Evolutionary conservation across 208 protist species (phyloP).

Genomic region (Trypanosoma rangeli): DNA sequence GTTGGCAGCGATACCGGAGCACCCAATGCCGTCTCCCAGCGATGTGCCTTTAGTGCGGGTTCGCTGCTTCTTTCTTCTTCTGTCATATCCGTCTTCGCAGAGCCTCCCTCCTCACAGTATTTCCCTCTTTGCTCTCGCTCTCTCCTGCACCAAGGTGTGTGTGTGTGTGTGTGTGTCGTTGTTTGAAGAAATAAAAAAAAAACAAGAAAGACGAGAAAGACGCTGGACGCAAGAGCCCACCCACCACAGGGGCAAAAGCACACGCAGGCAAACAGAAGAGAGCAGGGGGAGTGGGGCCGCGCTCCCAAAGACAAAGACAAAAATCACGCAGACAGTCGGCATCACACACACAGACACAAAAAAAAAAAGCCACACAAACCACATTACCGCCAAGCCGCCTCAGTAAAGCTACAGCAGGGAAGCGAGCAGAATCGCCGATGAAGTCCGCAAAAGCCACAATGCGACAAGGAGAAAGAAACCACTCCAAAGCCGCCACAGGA

Average conservation of each 20-base stretch:
- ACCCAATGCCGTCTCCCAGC: slow-evolving; percentile 44
- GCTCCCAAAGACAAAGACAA: too few relatives aligned
- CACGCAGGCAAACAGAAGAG: too few relatives aligned
- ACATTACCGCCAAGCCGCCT: too few relatives aligned
- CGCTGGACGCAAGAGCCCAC: not conserved
- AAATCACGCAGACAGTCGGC: too few relatives aligned
- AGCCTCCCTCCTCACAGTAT: too few relatives aligned
- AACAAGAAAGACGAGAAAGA: slow-evolving; percentile 1
- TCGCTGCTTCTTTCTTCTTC: slow-evolving; percentile 29
- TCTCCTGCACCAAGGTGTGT: slow-evolving; percentile 1
- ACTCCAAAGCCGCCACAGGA: not conserved
- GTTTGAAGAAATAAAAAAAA: not conserved
- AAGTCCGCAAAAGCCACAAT: too few relatives aligned
- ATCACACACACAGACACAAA: too few relatives aligned
- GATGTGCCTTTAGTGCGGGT: slow-evolving; percentile 57
- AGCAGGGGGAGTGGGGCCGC: too few relatives aligned
- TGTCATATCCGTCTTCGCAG: slow-evolving; percentile 12
- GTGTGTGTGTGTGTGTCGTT: not conserved
- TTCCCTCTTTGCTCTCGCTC: slow-evolving; percentile 9
- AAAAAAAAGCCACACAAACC: too few relatives aligned
- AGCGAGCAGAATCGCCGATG: too few relatives aligned
- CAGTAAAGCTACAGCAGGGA: too few relatives aligned
- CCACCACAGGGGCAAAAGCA: not conserved
- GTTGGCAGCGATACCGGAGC: slow-evolving; percentile 28
- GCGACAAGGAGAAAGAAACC: not conserved